Base-by-base conservation (phyloP, 495 filamentous ascomycete species). In the Penicillium psychrofluorescens region DNA sequence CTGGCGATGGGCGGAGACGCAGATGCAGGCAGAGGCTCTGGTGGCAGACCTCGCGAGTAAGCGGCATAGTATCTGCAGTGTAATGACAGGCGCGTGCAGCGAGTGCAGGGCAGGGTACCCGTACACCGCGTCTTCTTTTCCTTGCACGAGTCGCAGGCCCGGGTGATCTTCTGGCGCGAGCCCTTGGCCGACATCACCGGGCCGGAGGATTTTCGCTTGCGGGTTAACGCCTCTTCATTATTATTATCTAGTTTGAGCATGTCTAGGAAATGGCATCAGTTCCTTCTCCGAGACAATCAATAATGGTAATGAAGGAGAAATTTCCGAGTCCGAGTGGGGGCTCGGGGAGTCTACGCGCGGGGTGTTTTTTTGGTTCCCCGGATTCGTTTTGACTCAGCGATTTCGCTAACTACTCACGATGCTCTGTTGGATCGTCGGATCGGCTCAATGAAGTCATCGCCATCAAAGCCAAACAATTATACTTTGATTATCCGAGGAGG, bases 121-220 rank as follows among this genome's bases (percentile, higher is more conserved):
- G 63, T 71, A 39, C 70, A 74, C 22, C 61, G 59, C 3, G 67
- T 70, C 50, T 74, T 74, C 49, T 70, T 71, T 13, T 58, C 47
- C 55, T 74, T 74, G 56, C 70, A 74, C 31, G 55, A 62, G 51
- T 74, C 70, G 54, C 70, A 74, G 35, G 70, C 70, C 38, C 70
- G 49, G 31, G 68, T 74, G 44, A 71, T 71, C 44, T 68, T 68
- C 40, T 65, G 66, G n/a, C 67, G 64, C 22, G 22, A 4, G 29
- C 45, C 46, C 7, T 38, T 51, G 40, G 44, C 46, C 29, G 43
- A 42, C 36, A 57, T 55, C 11, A 54, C 27, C 11, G 42, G 34
- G 11, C 55, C 56, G 9, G 56, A 61, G 2, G 56, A 32, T 41
- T 69, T 69, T 38, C 66, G 64, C 44, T 65, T 69, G 22, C 50